A percentile compares a stretch with the other conserved stretches of the same genome.
Conservation (phyloP, 1,284 basidiomycete species). For the Heterobasidion parviporum region DNA sequence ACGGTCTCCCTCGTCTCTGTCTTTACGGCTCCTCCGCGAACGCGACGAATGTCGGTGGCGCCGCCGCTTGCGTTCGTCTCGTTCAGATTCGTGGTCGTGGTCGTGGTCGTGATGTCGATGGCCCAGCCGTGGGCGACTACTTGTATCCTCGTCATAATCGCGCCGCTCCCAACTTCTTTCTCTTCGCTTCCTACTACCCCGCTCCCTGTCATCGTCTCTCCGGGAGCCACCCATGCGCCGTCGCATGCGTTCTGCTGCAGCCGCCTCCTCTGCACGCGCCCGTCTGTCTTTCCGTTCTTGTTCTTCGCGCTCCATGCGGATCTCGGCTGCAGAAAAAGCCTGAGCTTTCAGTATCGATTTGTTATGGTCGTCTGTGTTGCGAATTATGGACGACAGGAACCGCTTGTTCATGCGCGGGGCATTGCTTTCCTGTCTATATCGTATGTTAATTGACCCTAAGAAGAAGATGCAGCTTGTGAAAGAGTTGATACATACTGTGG, state of each 20-base stretch:
- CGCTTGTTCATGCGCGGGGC: conserved; percentile 85
- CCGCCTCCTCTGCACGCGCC: conserved; percentile 62
- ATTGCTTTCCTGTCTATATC: conserved; percentile 37
- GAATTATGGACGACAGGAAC: conserved; percentile 82
- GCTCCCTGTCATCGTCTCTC: conserved; percentile 15
- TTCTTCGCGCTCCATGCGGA: conserved; percentile 55
- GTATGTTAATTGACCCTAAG: neutral
- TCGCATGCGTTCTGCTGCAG: conserved; percentile 49
- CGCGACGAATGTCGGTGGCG: conserved; percentile 17
- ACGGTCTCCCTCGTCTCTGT: neutral
- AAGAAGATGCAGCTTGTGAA: conserved; percentile 5
- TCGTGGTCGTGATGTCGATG: conserved; percentile 2
- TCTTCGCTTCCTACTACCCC: conserved; percentile 21
- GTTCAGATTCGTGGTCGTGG: neutral
- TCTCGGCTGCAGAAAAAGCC: conserved; percentile 64
- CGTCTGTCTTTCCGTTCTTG: conserved; percentile 52
- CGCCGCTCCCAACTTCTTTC: conserved; percentile 31
- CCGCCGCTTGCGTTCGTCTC: conserved; percentile 12
- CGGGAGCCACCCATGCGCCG: conserved; percentile 28
- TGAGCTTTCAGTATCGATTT: conserved; percentile 74
- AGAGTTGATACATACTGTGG: conserved; percentile 22
- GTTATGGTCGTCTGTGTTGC: conserved; percentile 89
- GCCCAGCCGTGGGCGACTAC: conserved; percentile 17
- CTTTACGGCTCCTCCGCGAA: neutral
- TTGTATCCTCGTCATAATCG: conserved; percentile 31